phyloP scores from a whole-genome alignment of 2,329 filamentous ascomycete genomes.

The Pestalotiopsis sp. region DNA sequence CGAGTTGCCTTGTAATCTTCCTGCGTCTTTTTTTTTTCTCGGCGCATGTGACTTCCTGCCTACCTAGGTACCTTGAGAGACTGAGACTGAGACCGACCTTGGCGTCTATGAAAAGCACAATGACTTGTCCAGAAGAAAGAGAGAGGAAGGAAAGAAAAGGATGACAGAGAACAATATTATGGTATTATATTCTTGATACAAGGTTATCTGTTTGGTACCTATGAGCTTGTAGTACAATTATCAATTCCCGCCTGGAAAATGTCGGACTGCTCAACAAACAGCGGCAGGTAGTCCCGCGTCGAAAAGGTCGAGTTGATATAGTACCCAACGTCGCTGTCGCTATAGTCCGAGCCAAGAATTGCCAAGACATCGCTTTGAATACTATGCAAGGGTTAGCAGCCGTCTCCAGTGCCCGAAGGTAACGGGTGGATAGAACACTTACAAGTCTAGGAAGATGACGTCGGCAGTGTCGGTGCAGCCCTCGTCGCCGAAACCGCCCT shows the following conservation, averaged over 20 bases:
- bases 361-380: conserved; percentile 40
- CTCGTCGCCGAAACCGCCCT: conserved; percentile 48
- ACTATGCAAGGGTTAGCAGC: conserved; percentile 22
- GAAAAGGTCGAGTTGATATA: conserved; percentile 43
- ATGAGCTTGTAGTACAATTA: conserved; percentile 32
- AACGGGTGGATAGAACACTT: conserved; percentile 19
- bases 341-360: conserved; percentile 39
- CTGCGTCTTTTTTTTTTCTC: too few species aligned
- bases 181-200: not conserved
- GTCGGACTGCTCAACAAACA: conserved; percentile 37
- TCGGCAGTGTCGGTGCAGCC: conserved; percentile 51
- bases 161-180: not conserved
- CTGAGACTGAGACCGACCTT: too few species aligned
- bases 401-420: too few species aligned
- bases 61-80: too few species aligned
- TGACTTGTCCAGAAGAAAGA: too few species aligned
- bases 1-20: too few species aligned
- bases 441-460: conserved; percentile 57
- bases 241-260: conserved; percentile 37
- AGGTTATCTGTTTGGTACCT: not conserved
- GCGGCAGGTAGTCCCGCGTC: conserved; percentile 41
- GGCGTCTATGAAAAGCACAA: too few species aligned
- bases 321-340: conserved; percentile 35
- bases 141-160: too few species aligned
- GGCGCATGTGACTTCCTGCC: too few species aligned